A percentile compares a stretch with the other conserved stretches of the same genome.
Evolutionary conservation across 192 early-diverging fungal genomes (phyloP).

Genomic region (Coemansia sp.): DNA sequence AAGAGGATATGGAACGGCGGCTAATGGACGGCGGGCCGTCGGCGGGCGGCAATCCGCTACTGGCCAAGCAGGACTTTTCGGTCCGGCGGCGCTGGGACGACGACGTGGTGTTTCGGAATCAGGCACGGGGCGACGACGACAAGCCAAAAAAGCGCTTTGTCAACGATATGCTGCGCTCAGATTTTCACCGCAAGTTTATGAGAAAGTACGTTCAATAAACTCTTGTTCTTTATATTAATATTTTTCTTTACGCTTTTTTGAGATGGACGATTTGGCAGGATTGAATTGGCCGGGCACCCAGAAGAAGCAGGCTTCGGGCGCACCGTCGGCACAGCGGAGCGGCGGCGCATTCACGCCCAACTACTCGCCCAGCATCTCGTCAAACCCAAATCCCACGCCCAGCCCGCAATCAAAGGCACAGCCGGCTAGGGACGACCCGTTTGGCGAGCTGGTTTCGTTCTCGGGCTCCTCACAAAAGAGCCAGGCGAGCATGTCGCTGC

Average conservation of each 20-base stretch:
- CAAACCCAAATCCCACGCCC: background rate
- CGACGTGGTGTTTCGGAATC: slow-evolving; percentile 98
- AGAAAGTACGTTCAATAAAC: slow-evolving; percentile 74
- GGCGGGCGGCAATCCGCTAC: slow-evolving; percentile 78
- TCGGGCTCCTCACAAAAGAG: slow-evolving; percentile 11
- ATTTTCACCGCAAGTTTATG: slow-evolving; percentile 98
- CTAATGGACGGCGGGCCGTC: slow-evolving; percentile 55
- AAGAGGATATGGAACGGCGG: slow-evolving; percentile 47
- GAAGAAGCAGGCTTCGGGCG: background rate
- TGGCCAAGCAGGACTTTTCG: slow-evolving; percentile 66
- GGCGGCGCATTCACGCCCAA: slow-evolving; percentile 18
- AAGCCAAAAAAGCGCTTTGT: slow-evolving; percentile 92
- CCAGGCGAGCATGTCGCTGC: slow-evolving; percentile 37
- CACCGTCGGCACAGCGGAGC: too few relatives aligned
- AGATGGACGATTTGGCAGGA: slow-evolving; percentile 39
- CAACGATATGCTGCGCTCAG: slow-evolving; percentile 93
- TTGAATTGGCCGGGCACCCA: slow-evolving; percentile 23
- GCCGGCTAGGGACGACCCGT: slow-evolving; percentile 50
- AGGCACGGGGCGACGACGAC: slow-evolving; percentile 81
- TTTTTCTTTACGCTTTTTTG: background rate
- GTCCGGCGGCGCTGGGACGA: slow-evolving; percentile 96
- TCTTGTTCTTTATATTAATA: slow-evolving; percentile 5
- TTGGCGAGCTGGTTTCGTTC: slow-evolving; percentile 50
- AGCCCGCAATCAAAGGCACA: background rate
- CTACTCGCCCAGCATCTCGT: slow-evolving; percentile 30